These are phyloP conservation scores for Populus alba DNA, from an alignment of 345 rosid genomes.

Conservation along the genomic window DNA sequence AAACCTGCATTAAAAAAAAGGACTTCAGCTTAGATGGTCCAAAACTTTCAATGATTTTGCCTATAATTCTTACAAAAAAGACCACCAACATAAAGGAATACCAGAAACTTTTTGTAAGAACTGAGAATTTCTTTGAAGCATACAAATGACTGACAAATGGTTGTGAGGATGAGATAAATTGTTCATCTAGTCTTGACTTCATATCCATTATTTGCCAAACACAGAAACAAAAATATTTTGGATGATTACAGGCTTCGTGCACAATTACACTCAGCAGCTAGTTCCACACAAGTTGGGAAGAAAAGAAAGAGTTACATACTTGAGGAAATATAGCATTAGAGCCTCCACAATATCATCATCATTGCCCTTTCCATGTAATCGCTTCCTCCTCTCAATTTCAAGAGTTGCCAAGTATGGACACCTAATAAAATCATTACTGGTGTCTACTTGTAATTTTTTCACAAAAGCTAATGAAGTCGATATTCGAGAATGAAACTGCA, in stretches of 20 bases:
- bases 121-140: neutral
- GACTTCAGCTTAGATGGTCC: constrained; percentile 6
- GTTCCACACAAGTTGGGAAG: neutral
- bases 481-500: constrained; percentile 81
- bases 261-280: neutral
- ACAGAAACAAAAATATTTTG: neutral
- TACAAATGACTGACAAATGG: neutral
- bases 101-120: neutral
- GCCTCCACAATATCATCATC: constrained; percentile 51
- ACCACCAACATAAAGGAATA: neutral
- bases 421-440: constrained; percentile 49
- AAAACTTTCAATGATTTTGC: neutral
- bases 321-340: constrained; percentile 63
- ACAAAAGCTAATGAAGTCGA: constrained; percentile 62
- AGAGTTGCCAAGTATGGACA: constrained; percentile 71
- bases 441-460: constrained; percentile 56
- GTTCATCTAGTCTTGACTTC: neutral
- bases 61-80: neutral
- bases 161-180: neutral
- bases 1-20: constrained; percentile 54
- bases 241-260: neutral
- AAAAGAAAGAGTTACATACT: constrained; percentile 33
- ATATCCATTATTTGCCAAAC: neutral
- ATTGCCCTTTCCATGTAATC: constrained; percentile 63
- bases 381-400: constrained; percentile 84